phyloP scores from a whole-genome alignment of 1,284 basidiomycete genomes.

The Baeospora myosura region DNA sequence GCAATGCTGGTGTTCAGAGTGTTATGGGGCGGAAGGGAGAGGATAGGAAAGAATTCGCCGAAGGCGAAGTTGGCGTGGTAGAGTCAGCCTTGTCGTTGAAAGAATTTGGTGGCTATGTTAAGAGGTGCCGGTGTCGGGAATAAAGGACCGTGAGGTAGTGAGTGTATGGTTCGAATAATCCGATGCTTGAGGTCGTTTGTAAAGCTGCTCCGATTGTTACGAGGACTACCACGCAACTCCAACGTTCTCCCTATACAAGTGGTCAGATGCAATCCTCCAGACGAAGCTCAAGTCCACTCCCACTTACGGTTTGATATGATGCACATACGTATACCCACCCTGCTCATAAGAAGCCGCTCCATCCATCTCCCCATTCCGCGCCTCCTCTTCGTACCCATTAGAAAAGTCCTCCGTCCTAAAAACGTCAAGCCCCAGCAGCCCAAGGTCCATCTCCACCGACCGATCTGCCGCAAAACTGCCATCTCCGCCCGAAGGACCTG shows the following conservation, averaged over 20 bases:
- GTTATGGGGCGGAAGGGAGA: too few species aligned
- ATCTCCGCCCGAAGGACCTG: background rate
- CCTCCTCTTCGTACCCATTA: background rate
- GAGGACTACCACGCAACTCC: conserved; percentile 1
- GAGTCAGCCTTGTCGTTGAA: conserved; percentile 6
- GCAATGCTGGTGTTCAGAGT: too few species aligned
- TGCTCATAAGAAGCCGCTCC: background rate
- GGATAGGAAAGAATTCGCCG: conserved; percentile 59
- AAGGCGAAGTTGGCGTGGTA: conserved; percentile 47
- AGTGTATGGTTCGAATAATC: background rate
- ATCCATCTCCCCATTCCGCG: background rate
- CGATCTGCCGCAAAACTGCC: background rate
- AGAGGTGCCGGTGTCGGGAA: background rate
- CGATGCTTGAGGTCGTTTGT: background rate
- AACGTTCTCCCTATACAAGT: background rate
- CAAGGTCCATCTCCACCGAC: conserved; percentile 10
- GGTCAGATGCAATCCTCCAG: background rate
- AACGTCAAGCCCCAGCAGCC: conserved; percentile 9
- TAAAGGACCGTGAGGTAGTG: background rate
- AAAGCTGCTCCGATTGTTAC: background rate
- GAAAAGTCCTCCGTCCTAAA: conserved; percentile 6
- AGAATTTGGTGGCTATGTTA: background rate
- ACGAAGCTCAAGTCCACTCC: background rate
- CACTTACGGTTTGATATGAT: background rate
- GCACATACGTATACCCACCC: background rate